Evolutionary conservation across 1,284 basidiomycete species (phyloP).

Genomic region (Afroboletus lepidellus): DNA sequence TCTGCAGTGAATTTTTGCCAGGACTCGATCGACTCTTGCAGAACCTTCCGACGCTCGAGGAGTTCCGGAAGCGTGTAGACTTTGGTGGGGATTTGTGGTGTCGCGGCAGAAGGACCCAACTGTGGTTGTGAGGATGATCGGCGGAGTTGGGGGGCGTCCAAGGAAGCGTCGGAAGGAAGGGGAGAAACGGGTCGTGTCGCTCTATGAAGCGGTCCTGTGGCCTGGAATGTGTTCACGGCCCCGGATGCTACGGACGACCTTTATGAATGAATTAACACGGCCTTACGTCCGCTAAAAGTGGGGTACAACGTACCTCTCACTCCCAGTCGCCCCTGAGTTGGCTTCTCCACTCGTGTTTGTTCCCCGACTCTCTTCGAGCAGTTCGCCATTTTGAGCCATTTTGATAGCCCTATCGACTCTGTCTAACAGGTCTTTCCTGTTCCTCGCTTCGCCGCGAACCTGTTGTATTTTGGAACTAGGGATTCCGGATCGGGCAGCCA

Average conservation of each 20-base stretch:
- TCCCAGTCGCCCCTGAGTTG: not conserved
- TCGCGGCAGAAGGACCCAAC: slow-evolving; percentile 19
- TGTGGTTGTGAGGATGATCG: slow-evolving; percentile 35
- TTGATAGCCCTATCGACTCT: slow-evolving; percentile 31
- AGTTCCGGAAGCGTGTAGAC: slow-evolving; percentile 31
- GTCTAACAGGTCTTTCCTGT: slow-evolving; percentile 33
- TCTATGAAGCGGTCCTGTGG: slow-evolving; percentile 3
- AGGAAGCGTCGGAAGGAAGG: slow-evolving; percentile 10
- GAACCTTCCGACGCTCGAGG: slow-evolving; percentile 23
- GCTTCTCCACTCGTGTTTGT: not conserved
- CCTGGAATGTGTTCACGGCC: slow-evolving; percentile 1
- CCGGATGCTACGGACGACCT: slow-evolving; percentile 12
- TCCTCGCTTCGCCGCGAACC: slow-evolving; percentile 33
- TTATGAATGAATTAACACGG: slow-evolving; percentile 13
- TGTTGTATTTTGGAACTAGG: slow-evolving; percentile 34
- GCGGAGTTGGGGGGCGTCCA: slow-evolving; percentile 25
- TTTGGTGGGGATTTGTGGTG: slow-evolving; percentile 20
- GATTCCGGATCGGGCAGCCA: slow-evolving; percentile 35
- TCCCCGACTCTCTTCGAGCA: slow-evolving; percentile 11
- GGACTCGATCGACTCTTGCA: slow-evolving; percentile 32
- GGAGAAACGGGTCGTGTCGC: not conserved
- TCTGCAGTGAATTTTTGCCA: slow-evolving; percentile 24
- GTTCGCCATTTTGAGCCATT: slow-evolving; percentile 28
- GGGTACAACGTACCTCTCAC: slow-evolving; percentile 17
- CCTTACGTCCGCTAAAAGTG: slow-evolving; percentile 6